These are phyloP conservation scores for Naumovozyma castellii DNA, from an alignment of 805 yeast species.

Conservation along the genomic window DNA sequence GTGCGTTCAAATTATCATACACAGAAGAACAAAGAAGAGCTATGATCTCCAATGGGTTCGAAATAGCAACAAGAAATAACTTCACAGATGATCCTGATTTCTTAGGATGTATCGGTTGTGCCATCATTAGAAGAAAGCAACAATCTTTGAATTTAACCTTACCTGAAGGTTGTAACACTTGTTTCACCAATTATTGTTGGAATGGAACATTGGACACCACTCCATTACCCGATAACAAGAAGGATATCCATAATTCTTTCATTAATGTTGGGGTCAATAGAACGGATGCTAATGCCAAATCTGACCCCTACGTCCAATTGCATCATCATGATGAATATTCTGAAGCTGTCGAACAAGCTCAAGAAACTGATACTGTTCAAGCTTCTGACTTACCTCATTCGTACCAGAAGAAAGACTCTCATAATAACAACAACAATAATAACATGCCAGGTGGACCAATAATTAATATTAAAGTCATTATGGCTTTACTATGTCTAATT, in stretches of 20 bases:
- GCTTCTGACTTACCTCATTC: not conserved
- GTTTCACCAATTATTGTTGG: conserved; percentile 66
- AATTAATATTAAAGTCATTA: conserved; percentile 8
- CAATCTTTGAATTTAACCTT: conserved; percentile 57
- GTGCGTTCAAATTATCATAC: conserved; percentile 62
- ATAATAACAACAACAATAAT: not conserved
- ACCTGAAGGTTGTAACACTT: conserved; percentile 57
- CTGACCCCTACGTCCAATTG: conserved; percentile 1
- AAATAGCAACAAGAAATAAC: conserved; percentile 57
- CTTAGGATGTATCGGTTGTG: conserved; percentile 74
- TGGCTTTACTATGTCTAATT: conserved; percentile 7
- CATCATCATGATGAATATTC: not conserved
- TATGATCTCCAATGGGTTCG: conserved; percentile 68
- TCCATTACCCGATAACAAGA: conserved; percentile 15
- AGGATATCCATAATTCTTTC: conserved; percentile 13
- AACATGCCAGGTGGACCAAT: not conserved
- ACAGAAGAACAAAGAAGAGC: conserved; percentile 44
- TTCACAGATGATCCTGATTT: conserved; percentile 60
- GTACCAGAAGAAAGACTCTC: conserved; percentile 4
- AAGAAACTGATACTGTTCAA: not conserved
- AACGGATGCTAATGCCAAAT: not conserved
- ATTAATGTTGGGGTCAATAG: conserved; percentile 5
- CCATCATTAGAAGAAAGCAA: conserved; percentile 66
- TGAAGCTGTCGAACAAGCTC: not conserved
- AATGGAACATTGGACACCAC: conserved; percentile 38